These are phyloP conservation scores for Carex cristatella DNA, from an alignment of 176 grass and related monocot species.

Conservation along the genomic window DNA sequence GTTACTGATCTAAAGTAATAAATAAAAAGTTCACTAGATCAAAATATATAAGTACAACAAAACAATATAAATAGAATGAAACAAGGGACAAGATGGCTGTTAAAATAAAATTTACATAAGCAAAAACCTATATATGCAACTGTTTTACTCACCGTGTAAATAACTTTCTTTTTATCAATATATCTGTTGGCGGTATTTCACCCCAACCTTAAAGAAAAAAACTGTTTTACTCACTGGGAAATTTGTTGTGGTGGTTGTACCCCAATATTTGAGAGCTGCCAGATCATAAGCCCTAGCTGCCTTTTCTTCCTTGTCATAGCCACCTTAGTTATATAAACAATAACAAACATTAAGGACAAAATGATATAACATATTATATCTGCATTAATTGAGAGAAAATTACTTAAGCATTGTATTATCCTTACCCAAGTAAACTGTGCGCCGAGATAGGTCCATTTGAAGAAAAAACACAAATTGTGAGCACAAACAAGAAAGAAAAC, in stretches of 20 bases:
- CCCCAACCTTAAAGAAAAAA: not conserved
- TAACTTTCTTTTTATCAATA: too few relatives aligned
- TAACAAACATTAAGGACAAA: not conserved
- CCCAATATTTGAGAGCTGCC: constrained; percentile 72
- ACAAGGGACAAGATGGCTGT: not conserved
- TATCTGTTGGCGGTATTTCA: too few relatives aligned
- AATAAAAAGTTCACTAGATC: not conserved
- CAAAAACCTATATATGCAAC: not conserved
- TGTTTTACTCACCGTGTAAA: constrained; percentile 10
- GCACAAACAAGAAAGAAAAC: not conserved
- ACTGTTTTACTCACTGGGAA: constrained; percentile 37
- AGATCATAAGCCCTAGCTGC: constrained; percentile 80
- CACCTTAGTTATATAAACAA: constrained; percentile 30
- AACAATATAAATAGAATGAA: not conserved
- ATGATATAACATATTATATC: not conserved
- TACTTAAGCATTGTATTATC: not conserved
- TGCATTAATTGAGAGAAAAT: not conserved
- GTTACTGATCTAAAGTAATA: constrained; percentile 36
- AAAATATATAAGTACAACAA: not conserved
- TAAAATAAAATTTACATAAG: not conserved
- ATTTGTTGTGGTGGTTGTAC: constrained; percentile 60
- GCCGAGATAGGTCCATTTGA: not conserved
- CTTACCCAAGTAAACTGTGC: constrained; percentile 72
- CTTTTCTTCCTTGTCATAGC: constrained; percentile 79
- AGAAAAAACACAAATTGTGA: not conserved